Evolutionary conservation across 371 early-diverging fungal species (phyloP).

Genomic region (Batrachochytrium dendrobatidis): DNA sequence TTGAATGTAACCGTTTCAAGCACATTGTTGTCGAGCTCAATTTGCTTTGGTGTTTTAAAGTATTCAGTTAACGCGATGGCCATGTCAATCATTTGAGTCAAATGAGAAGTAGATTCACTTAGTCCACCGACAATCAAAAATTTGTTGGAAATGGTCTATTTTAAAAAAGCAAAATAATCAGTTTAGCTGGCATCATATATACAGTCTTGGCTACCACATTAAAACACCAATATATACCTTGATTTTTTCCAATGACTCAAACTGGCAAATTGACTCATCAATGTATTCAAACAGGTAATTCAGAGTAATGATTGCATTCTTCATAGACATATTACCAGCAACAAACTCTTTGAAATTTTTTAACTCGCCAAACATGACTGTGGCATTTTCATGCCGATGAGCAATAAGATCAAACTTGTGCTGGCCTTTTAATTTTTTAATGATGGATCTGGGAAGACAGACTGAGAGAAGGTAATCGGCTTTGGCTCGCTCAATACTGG

Average conservation of each 20-base stretch:
- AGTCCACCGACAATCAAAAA: constrained; percentile 35
- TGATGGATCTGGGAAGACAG: constrained; percentile 28
- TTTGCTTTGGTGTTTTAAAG: constrained; percentile 15
- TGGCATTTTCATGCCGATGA: constrained; percentile 24
- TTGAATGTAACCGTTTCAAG: constrained; percentile 19
- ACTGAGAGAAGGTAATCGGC: constrained; percentile 34
- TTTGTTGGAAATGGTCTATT: constrained; percentile 31
- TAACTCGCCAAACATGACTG: constrained; percentile 37
- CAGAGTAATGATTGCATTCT: constrained; percentile 21
- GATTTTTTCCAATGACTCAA: constrained; percentile 23
- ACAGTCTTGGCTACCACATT: not conserved
- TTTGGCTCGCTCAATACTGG: constrained; percentile 23
- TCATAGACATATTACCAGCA: constrained; percentile 19
- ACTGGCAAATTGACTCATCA: constrained; percentile 23
- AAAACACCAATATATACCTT: constrained; percentile 22
- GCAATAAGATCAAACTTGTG: constrained; percentile 30
- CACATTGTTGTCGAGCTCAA: constrained; percentile 5
- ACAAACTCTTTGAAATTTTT: constrained; percentile 34
- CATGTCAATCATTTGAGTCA: constrained; percentile 25
- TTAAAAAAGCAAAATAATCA: not conserved
- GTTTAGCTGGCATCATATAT: no score
- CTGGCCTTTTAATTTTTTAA: constrained; percentile 25
- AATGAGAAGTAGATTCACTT: constrained; percentile 4
- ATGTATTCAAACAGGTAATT: constrained; percentile 33
- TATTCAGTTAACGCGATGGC: constrained; percentile 19